Percentiles rank a stretch among this genome's conserved stretches.
Evolutionary conservation across 208 protist genomes (phyloP).

Genomic region (Endotrypanum monterogeii): DNA sequence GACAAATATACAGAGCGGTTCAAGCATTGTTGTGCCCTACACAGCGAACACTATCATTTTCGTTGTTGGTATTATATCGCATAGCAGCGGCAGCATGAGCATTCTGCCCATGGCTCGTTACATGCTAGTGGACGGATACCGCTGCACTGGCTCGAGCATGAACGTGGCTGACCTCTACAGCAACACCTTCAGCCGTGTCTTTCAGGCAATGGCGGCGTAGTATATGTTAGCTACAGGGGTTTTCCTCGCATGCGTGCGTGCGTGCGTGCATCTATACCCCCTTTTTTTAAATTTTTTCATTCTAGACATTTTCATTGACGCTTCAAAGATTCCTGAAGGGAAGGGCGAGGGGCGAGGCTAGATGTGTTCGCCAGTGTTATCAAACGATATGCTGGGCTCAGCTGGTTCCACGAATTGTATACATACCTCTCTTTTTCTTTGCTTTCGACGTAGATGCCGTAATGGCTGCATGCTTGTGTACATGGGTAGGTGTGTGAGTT

Average conservation of each 20-base stretch:
- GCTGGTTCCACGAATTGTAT: too few species aligned
- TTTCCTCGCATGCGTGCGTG: not conserved
- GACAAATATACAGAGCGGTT: slow-evolving; percentile 16
- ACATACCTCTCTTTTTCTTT: too few species aligned
- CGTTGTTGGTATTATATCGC: slow-evolving; percentile 20
- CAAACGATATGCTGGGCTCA: too few species aligned
- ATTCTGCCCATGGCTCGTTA: slow-evolving; percentile 25
- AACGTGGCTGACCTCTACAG: slow-evolving; percentile 2
- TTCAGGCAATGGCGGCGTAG: slow-evolving; percentile 2
- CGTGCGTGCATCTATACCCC: not conserved
- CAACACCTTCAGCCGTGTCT: slow-evolving; percentile 1
- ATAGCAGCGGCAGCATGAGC: slow-evolving; percentile 2
- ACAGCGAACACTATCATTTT: slow-evolving; percentile 18
- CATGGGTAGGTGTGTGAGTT: too few species aligned
- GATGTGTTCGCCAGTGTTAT: too few species aligned
- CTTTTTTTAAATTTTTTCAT: not conserved
- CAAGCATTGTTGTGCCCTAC: slow-evolving; percentile 24
- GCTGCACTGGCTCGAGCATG: slow-evolving; percentile 24
- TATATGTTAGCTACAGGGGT: not conserved
- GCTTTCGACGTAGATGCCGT: too few species aligned
- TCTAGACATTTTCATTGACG: not conserved
- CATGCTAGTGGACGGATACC: slow-evolving; percentile 23
- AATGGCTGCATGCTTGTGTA: too few species aligned
- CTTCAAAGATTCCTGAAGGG: not conserved
- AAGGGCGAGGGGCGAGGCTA: not conserved